These are phyloP conservation scores for Leccinum fuscescens DNA, from an alignment of 1,284 basidiomycete species.

Conservation along the genomic window DNA sequence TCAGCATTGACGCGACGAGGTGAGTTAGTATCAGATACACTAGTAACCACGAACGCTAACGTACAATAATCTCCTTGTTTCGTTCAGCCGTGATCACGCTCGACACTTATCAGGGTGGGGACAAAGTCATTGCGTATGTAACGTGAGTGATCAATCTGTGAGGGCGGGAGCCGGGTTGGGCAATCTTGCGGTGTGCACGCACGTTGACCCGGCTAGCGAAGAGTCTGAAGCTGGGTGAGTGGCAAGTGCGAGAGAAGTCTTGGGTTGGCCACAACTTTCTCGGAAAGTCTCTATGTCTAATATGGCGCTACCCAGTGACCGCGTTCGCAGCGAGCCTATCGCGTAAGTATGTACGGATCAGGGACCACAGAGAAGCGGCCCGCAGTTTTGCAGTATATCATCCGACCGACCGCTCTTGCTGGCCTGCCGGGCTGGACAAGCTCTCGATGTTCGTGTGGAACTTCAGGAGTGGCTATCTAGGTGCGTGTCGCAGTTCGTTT, in stretches of 20 bases:
- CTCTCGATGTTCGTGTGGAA: conserved; percentile 28
- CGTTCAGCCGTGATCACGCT: too few relatives aligned
- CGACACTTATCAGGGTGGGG: too few relatives aligned
- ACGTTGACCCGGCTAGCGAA: too few relatives aligned
- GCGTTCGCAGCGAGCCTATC: background rate
- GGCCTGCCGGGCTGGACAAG: conserved; percentile 34
- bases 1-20: too few relatives aligned
- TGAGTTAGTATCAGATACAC: too few relatives aligned
- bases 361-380: conserved; percentile 29
- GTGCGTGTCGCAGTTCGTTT: conserved; percentile 10
- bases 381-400: conserved; percentile 33
- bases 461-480: conserved; percentile 34
- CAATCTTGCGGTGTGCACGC: too few relatives aligned
- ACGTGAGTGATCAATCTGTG: background rate
- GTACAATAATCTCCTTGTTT: too few relatives aligned
- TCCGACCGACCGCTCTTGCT: conserved; percentile 27
- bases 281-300: background rate
- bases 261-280: background rate
- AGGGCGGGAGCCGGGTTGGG: too few relatives aligned
- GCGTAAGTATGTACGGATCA: conserved; percentile 11
- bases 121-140: background rate
- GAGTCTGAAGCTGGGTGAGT: too few relatives aligned
- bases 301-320: background rate
- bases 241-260: too few relatives aligned
- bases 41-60: too few relatives aligned